phyloP scores from a whole-genome alignment of 495 filamentous ascomycete species.

The Xylaria venustula region DNA sequence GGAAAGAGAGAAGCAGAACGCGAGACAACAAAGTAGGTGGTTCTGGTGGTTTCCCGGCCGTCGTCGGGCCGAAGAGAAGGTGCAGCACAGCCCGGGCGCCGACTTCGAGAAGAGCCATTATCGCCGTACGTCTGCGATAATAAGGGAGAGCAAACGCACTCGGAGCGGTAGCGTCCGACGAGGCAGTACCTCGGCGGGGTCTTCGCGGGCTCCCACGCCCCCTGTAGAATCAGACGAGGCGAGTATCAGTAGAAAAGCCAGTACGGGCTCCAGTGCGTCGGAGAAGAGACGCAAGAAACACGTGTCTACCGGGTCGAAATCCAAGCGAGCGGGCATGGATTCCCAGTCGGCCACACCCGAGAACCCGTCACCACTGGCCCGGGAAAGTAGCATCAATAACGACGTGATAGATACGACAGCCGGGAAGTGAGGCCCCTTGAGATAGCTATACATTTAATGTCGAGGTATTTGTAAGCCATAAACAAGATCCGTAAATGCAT shows the following conservation, averaged over 20 bases:
- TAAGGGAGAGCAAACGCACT: conserved; percentile 43
- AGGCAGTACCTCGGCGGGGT: conserved; percentile 43
- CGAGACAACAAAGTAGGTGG: conserved; percentile 71
- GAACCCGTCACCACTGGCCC: conserved; percentile 47
- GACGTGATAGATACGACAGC: conserved; percentile 7
- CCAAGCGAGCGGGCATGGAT: conserved; percentile 39
- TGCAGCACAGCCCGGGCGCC: conserved; percentile 16
- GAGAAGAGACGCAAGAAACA: conserved; percentile 50
- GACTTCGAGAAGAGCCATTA: conserved; percentile 32
- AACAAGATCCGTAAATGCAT: too few relatives aligned
- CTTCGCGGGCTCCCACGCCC: conserved; percentile 50
- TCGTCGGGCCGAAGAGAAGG: conserved; percentile 28
- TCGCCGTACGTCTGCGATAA: conserved; percentile 38
- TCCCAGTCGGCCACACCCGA: conserved; percentile 52
- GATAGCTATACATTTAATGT: not conserved
- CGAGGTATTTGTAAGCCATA: too few relatives aligned
- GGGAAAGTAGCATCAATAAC: conserved; percentile 43
- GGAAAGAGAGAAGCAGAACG: conserved; percentile 61
- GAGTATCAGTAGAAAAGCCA: conserved; percentile 39
- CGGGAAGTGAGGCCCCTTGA: not conserved
- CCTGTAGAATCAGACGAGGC: conserved; percentile 46
- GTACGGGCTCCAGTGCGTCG: conserved; percentile 47
- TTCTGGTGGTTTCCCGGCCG: conserved; percentile 73
- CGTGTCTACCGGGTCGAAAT: conserved; percentile 27
- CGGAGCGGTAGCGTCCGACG: conserved; percentile 49